Percentiles rank a stretch among this genome's conserved stretches.
Evolutionary conservation across 2,329 filamentous ascomycete species (phyloP).

Genomic region (Emergomyces orientalis): DNA sequence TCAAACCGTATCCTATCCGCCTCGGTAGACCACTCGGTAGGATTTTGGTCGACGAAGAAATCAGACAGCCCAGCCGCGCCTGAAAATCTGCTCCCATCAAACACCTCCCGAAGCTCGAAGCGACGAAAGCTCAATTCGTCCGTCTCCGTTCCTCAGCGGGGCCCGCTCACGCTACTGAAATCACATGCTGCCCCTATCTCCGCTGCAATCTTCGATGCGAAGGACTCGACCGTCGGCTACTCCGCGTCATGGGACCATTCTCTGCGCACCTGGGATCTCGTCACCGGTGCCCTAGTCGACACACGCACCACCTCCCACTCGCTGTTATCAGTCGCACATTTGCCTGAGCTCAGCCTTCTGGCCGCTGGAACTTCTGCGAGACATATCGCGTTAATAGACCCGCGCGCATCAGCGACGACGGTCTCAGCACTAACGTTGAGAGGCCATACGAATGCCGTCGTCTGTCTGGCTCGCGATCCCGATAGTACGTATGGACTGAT

Average conservation of each 20-base stretch:
- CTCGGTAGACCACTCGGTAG: constrained; percentile 71
- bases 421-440: constrained; percentile 84
- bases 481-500: constrained; percentile 73
- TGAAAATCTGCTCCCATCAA: constrained; percentile 56
- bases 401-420: constrained; percentile 63
- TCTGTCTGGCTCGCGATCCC: constrained; percentile 50
- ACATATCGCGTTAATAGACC: constrained; percentile 89
- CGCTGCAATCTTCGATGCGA: constrained; percentile 72
- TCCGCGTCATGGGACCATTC: constrained; percentile 86
- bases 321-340: constrained; percentile 65
- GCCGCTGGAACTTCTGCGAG: constrained; percentile 73
- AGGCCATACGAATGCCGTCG: constrained; percentile 70
- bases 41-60: constrained; percentile 81
- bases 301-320: constrained; percentile 76
- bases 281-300: constrained; percentile 68
- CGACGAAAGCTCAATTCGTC: constrained; percentile 61
- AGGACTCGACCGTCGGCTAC: constrained; percentile 82
- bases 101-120: constrained; percentile 57
- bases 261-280: constrained; percentile 81
- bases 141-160: constrained; percentile 57
- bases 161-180: constrained; percentile 63
- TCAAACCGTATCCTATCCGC: constrained; percentile 75
- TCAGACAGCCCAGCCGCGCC: constrained; percentile 66
- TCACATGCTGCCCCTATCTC: constrained; percentile 67
- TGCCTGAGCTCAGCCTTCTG: constrained; percentile 56